Base-by-base conservation (phyloP, 768 basidiomycete genomes). In the Kwoniella sp. region DNA sequence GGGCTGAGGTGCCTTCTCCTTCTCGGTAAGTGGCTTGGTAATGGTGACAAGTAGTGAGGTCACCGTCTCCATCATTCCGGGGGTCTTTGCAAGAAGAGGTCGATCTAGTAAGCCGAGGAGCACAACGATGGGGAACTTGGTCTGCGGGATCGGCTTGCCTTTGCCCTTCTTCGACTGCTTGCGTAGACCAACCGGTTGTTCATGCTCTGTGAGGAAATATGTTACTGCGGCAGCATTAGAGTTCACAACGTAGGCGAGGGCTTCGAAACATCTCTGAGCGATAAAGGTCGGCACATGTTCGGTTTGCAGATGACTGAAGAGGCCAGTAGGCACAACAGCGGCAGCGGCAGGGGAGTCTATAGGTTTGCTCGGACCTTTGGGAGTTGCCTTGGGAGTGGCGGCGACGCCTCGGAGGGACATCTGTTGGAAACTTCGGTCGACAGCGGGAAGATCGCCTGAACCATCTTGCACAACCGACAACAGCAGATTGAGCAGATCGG, bases 141-240 rank as follows among this genome's bases (percentile, higher is more conserved):
- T 88, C 72, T 90, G 89, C 0, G 89, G 83, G 2, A 82, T 10
- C 0, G 58, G 21, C 73, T 90, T 92, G 22, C 92, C 91, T 21
- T 85, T 85, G 7, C 84, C 80, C 13, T 83, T 79, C 68, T 87
- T 86, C 1, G 68, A 55, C 4, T 67, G 58, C 36, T 65, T 75
- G 40, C 63, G 71, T 17, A 94, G 84, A 49, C 89, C 88, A n/a
- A 84, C 84, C 6, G 90, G 88, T 33, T 92, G 83, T 68, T 99
- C 96, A 69, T 97, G 92, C 79, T 99, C 96, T 0, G 88, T 90
- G 64, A 99, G 84, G 86, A 99, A 98, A 85, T 94, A 98, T 19
- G 91, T 80, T 0, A 93, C 89, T 0, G 91, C 90, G 19, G 85
- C 79, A 63, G 92, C 89, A 77, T 96, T 98, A 24, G 87, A 84